Conservation (phyloP, 306 rosid species). For the Biancaea sappan region DNA sequence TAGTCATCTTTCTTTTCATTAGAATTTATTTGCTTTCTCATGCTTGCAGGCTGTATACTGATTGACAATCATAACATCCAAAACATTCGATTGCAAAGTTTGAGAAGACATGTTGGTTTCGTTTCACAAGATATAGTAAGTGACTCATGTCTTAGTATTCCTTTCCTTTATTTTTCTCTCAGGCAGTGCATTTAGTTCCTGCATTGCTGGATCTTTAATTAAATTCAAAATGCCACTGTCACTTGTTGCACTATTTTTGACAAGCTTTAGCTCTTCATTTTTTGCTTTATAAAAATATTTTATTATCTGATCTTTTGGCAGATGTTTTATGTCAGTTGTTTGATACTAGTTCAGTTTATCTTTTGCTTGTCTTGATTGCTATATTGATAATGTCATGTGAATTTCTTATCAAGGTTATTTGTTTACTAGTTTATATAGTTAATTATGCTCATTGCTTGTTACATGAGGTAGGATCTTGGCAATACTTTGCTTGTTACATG, state of each 20-base stretch:
- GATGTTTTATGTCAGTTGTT: slow-evolving; percentile 22
- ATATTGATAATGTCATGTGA: neutral
- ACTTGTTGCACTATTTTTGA: neutral
- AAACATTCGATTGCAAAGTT: slow-evolving; percentile 56
- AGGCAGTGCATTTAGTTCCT: neutral
- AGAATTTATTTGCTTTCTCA: slow-evolving; percentile 26
- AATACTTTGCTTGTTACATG: neutral
- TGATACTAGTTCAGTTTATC: neutral
- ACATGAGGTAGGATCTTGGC: neutral
- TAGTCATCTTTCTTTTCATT: neutral
- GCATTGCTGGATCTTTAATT: neutral
- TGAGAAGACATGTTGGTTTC: slow-evolving; percentile 74
- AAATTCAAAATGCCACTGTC: slow-evolving; percentile 6
- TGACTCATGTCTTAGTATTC: slow-evolving; percentile 27
- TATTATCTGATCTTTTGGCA: neutral
- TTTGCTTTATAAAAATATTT: neutral
- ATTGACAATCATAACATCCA: slow-evolving; percentile 66
- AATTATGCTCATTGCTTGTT: neutral
- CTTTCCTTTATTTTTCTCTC: neutral
- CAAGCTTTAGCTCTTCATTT: slow-evolving; percentile 16
- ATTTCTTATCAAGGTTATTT: neutral
- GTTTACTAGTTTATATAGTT: neutral
- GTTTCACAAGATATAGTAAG: slow-evolving; percentile 94
- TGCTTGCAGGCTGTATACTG: slow-evolving; percentile 61
- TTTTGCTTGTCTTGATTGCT: slow-evolving; percentile 23